Percentiles rank a stretch among this genome's conserved stretches.
Evolutionary conservation across 352 stramenopile species (phyloP).

Genomic region (Phytophthora sp.): DNA sequence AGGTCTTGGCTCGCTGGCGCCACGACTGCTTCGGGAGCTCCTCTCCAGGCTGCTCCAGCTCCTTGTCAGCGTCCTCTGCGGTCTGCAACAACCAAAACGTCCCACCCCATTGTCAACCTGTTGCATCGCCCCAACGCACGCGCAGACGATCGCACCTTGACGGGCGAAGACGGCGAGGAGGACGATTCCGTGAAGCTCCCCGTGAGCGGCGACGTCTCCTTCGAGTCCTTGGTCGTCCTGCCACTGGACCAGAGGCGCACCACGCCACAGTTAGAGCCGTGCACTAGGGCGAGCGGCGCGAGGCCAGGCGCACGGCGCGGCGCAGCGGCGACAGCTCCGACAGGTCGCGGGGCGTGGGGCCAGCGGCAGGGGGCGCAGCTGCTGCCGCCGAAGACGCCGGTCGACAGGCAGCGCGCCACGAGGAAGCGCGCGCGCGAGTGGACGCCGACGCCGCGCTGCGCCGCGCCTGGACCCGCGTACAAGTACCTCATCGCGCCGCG

Average conservation of each 20-base stretch:
- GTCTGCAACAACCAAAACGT: background rate
- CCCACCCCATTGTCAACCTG: background rate
- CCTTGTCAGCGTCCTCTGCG: conserved; percentile 15
- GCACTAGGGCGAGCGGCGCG: conserved; percentile 10
- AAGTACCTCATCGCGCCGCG: conserved; percentile 68
- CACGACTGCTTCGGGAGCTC: conserved; percentile 42
- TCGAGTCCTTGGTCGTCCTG: conserved; percentile 26
- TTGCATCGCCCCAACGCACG: background rate
- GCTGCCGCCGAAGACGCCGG: background rate
- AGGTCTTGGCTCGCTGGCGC: conserved; percentile 78
- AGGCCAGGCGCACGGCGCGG: conserved; percentile 13
- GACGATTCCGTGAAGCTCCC: conserved; percentile 13
- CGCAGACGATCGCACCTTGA: conserved; percentile 20
- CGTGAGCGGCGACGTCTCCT: conserved; percentile 50
- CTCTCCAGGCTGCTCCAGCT: conserved; percentile 21
- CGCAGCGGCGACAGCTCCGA: conserved; percentile 12
- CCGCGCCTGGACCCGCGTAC: conserved; percentile 1
- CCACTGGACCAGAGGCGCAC: conserved; percentile 44
- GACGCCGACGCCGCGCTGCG: conserved; percentile 5
- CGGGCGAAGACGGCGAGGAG: conserved; percentile 8
- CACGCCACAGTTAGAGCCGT: conserved; percentile 29
- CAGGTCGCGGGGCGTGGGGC: background rate
- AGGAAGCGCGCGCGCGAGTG: background rate
- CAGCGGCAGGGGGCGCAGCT: too few relatives aligned
- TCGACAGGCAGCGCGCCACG: conserved; percentile 9